Evolutionary conservation across 305 asterid genomes (phyloP), one percentile per base, ranked within the genome.

Genomic region (Fraxinus ornus): DNA sequence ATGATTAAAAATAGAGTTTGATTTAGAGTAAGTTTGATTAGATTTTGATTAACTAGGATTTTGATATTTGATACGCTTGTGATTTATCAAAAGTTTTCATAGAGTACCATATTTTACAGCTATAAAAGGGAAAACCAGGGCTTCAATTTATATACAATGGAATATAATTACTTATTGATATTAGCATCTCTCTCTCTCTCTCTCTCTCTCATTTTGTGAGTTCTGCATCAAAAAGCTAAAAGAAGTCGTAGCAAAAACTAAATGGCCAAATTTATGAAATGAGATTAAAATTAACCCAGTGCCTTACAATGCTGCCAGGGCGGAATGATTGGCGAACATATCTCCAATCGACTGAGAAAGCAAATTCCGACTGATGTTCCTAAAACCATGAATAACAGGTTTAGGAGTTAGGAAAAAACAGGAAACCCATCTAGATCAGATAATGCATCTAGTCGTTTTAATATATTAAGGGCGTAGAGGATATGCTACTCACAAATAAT

Each of bases 281-380:
- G 76, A 71, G 62, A 74, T 64, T 68, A 73, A 64, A 52, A 13
- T 83, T 13, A 78, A 26, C 28, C 30, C 77, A 78, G 71, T 66
- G 81, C 78, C 99, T 92, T 91, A 96, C 99, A 96, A 77, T 32
- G 91, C 86, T 74, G 85, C 86, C 52, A 96, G 86, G 49, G 88
- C 84, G 37, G 98, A 88, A 90, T 89, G 97, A 79, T 93, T 94
- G 80, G 47, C 83, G 85, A 92, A 92, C 90, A 94, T 75, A 90
- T 94, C 98, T 88, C 97, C 98, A 89, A 96, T 85, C 24, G 91
- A 82, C 86, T 90, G 98, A 81, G 89, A 85, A 81, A 96, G 88
- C 19, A 80, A 78, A 78, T 96, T 96, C 73, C 71, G 88, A 87
- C 99, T 96, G 85, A 93, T 33, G 78, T 96, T 96, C 93, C 99